phyloP scores from a whole-genome alignment of 1,284 basidiomycete species.

The Ganoderma lingzhi region DNA sequence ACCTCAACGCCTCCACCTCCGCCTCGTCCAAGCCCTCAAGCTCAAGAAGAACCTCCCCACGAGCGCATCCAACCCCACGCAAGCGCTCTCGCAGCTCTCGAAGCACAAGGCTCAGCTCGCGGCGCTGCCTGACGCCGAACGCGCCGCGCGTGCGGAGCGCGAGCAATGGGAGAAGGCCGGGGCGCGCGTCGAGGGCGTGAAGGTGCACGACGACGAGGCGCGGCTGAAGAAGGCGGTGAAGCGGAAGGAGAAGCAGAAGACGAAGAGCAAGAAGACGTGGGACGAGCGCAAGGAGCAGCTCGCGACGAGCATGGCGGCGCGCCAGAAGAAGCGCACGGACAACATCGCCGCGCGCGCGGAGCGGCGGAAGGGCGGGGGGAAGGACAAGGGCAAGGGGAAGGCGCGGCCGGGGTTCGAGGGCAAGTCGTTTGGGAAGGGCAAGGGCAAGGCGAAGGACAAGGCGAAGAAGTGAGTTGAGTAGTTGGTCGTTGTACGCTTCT shows the following conservation, averaged over 20 bases:
- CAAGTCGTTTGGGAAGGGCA: conserved; percentile 73
- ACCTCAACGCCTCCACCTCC: conserved; percentile 53
- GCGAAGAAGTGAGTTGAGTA: conserved; percentile 22
- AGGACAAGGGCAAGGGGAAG: conserved; percentile 64
- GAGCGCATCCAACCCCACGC: conserved; percentile 80
- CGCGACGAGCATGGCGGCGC: conserved; percentile 75
- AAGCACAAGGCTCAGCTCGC: conserved; percentile 79
- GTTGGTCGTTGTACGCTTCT: not conserved
- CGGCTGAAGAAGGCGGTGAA: conserved; percentile 91
- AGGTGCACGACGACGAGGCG: conserved; percentile 85
- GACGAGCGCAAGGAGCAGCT: conserved; percentile 85
- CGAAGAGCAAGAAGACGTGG: conserved; percentile 86
- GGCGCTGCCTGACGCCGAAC: conserved; percentile 79
- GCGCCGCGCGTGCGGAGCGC: conserved; percentile 77
- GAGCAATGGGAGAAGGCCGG: conserved; percentile 90
- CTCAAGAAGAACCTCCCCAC: conserved; percentile 64
- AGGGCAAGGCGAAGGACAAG: conserved; percentile 44
- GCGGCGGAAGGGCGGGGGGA: conserved; percentile 74
- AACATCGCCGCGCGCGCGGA: conserved; percentile 88
- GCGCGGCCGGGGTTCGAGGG: conserved; percentile 85
- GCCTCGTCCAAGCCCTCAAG: conserved; percentile 38
- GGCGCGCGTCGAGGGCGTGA: conserved; percentile 84
- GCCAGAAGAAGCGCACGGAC: conserved; percentile 88
- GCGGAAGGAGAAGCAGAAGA: conserved; percentile 88
- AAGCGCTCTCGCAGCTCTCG: conserved; percentile 83